Conservation (phyloP, 192 early-diverging fungal species). For the Coemansia sp. region DNA sequence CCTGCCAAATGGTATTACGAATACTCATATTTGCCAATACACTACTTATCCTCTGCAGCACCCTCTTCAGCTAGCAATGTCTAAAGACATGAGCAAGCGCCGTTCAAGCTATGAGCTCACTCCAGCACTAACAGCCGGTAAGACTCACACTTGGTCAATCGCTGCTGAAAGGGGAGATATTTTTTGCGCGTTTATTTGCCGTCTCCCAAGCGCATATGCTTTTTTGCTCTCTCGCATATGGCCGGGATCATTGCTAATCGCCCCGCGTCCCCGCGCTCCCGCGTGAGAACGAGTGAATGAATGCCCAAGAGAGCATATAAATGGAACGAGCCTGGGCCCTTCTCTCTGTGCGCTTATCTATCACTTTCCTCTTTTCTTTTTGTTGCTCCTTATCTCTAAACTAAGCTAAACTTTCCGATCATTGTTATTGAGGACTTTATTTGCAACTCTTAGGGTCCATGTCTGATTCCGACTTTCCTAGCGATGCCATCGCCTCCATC, state of each 20-base stretch:
- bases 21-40: background rate
- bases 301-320: background rate
- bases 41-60: background rate
- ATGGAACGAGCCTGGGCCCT: background rate
- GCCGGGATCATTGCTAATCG: background rate
- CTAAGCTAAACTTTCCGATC: background rate
- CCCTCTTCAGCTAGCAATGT: background rate
- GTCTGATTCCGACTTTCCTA: conserved; percentile 30
- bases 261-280: background rate
- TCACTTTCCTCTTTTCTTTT: background rate
- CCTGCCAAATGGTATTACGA: background rate
- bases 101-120: conserved; percentile 7
- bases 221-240: background rate
- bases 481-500: conserved; percentile 51
- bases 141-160: background rate
- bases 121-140: background rate
- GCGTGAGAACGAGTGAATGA: background rate
- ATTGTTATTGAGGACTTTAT: background rate
- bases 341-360: background rate
- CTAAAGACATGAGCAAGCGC: background rate
- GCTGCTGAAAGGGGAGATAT: background rate
- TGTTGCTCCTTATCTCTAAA: background rate
- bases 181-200: background rate
- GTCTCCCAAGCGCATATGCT: background rate
- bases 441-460: conserved; percentile 31